Evolutionary conservation across 306 rosid species (phyloP).

Genomic region (Datisca glomerata): DNA sequence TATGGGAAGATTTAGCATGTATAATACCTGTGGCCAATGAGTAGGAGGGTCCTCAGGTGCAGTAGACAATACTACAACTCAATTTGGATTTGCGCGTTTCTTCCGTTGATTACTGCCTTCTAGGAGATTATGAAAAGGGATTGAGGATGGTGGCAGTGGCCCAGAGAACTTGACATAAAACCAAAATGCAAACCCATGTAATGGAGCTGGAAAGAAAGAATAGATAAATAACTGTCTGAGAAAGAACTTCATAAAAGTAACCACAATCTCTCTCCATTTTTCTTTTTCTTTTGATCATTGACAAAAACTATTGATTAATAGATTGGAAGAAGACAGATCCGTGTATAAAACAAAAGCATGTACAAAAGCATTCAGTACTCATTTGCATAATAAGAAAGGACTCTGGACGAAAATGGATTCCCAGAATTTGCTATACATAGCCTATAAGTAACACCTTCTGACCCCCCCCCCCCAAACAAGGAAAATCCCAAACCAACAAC

Average conservation of each 20-base stretch:
- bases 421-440: too few relatives aligned
- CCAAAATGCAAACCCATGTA: constrained; percentile 99
- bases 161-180: constrained; percentile 93
- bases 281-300: too few relatives aligned
- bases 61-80: constrained; percentile 69
- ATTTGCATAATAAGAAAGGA: not conserved
- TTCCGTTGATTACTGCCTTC: constrained; percentile 62
- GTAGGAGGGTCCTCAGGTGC: constrained; percentile 99
- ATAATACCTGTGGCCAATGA: constrained; percentile 95
- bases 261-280: too few relatives aligned
- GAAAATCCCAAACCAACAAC: too few relatives aligned
- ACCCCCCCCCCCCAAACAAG: too few relatives aligned
- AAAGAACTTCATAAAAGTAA: constrained; percentile 1
- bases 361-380: not conserved
- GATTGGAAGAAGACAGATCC: constrained; percentile 2
- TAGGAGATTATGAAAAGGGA: constrained; percentile 29
- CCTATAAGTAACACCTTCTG: too few relatives aligned
- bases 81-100: constrained; percentile 65
- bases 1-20: too few relatives aligned
- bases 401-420: too few relatives aligned
- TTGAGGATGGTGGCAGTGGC: constrained; percentile 31
- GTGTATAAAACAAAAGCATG: not conserved
- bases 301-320: constrained; percentile 1
- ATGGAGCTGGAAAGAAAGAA: constrained; percentile 59
- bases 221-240: constrained; percentile 8